Evolutionary conservation across 2,329 filamentous ascomycete species (phyloP), one percentile per base, ranked within the genome.

Genomic region (Chrysoporthe cubensis): DNA sequence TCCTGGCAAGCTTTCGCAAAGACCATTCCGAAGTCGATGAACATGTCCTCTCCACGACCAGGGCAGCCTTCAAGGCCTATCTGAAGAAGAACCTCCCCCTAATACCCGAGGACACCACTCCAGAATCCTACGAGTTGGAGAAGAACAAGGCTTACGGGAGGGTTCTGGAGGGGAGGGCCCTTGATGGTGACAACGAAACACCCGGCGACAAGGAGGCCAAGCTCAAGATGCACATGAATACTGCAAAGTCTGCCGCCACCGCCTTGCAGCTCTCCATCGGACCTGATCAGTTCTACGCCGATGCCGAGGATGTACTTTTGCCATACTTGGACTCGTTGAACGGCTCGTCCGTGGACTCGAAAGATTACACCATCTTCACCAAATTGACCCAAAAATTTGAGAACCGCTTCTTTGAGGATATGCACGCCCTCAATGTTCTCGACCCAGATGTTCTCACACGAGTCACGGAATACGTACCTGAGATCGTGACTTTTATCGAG

Each of bases 401-500:
- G 78, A 83, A 87, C n/a, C 87, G 93, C 16, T 98, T 97, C 79
- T 91, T 92, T 76, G 88, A 91, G 67, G 95, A 98, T 74, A 94
- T 98, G 90, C 86, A 89, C 70, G 88, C 89, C 7, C 82, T 98
- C 62, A 98, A 98, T 74, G 93, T 97, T 13, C 83, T 95, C 50
- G 85, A 90, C 32, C 94, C 95, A 0, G 91, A 96, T 74, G 87
- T 91, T 44, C 82, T 97, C 37, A 97, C 94, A 0, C 85, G 94
- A 66, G 95, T 97, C n/a, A 97, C 94, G 0, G 93, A 97, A 74
- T 97, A 96, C 73, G 91, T 95, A 4, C 89, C 90, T 0, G 90
- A 97, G 75, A 97, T 98, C 75, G 93, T 92, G 58, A 82, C 86
- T 11, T 97, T 97, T 71, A 93, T 97, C 0, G 87, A 95, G 74